Evolutionary conservation across 2,329 filamentous ascomycete species (phyloP), one percentile per base, ranked within the genome.

Genomic region (Penicillium sp.): DNA sequence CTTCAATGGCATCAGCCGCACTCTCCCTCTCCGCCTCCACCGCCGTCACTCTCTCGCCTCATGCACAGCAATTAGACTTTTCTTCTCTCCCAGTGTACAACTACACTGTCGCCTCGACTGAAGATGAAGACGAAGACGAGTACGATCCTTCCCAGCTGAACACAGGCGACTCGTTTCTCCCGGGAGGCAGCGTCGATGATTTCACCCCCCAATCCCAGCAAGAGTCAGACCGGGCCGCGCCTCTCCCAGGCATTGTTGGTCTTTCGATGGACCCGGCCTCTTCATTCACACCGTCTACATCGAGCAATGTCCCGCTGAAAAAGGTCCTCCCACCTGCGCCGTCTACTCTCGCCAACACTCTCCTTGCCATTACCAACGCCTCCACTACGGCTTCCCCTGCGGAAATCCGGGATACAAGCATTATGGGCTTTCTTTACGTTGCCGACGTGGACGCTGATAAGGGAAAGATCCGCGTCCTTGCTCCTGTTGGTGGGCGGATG

Each of bases 361-460:
- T 94, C 0, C 69, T 96, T 6, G 87, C 90, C 0, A 81, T 98
- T 36, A 87, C 93, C 64, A 80, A 88, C 57, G 87, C 84, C 30
- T 74, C 77, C 2, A 65, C 77, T 0, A 80, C 76, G 31, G 87
- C 92, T 44, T 68, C 76, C 1, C 75, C 83, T 5, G 80, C 85
- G 32, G 75, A 78, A 1, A 80, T 96, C 30, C 77, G 86, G 9
- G 83, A 89, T 51, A 80, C 88, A 6, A 84, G 82, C 39, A 81
- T 96, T 18, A 84, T 93, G 75, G 92, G 92, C 0, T 98, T 94
- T 57, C 76, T 95, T 18, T 95, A 95, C 56, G 84, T 96, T 11
- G 83, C 86, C 1, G 86, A 95, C 45, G 86, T 96, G 3, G 89
- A 98, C 56, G 84, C 86, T 57, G 82, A 84, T 52, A 84, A 84